These are phyloP conservation scores for Aspergillus coremiiformis DNA, from an alignment of 495 filamentous ascomycete genomes.

Conservation along the genomic window DNA sequence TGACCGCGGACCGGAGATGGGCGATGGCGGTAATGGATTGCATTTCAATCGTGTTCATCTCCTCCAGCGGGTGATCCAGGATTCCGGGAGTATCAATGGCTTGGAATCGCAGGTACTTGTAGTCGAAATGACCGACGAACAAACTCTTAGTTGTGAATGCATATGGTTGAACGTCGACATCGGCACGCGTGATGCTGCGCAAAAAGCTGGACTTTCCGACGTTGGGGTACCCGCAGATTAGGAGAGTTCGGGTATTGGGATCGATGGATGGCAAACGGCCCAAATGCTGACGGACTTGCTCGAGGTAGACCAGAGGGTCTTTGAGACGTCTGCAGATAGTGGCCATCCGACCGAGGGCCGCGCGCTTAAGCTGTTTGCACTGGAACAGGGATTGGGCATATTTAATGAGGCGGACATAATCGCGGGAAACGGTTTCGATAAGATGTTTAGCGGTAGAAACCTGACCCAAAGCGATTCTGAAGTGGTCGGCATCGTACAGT, in stretches of 20 bases:
- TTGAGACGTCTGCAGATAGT: conserved; percentile 90
- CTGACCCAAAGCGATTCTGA: conserved; percentile 92
- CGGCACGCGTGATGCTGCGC: conserved; percentile 82
- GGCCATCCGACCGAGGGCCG: conserved; percentile 88
- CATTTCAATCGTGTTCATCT: conserved; percentile 99
- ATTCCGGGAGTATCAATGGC: conserved; percentile 89
- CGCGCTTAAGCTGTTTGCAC: conserved; percentile 88
- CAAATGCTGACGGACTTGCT: conserved; percentile 96
- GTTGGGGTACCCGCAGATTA: conserved; percentile 97
- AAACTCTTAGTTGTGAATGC: conserved; percentile 97
- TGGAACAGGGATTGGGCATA: conserved; percentile 95
- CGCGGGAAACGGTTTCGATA: conserved; percentile 89
- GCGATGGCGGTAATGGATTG: conserved; percentile 96
- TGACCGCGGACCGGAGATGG: conserved; percentile 84
- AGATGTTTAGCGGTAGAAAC: conserved; percentile 92
- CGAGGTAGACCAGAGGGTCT: conserved; percentile 89
- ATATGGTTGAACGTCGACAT: conserved; percentile 97
- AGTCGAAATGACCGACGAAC: conserved; percentile 98
- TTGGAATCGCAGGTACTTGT: conserved; percentile 93
- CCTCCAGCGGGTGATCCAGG: conserved; percentile 92
- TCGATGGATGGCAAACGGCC: conserved; percentile 96
- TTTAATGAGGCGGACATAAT: conserved; percentile 89
- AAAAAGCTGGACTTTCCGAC: conserved; percentile 96
- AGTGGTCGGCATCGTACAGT: conserved; percentile 95
- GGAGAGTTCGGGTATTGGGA: conserved; percentile 86